phyloP scores from a whole-genome alignment of 495 filamentous ascomycete species.

The Aspergillus hancockii region DNA sequence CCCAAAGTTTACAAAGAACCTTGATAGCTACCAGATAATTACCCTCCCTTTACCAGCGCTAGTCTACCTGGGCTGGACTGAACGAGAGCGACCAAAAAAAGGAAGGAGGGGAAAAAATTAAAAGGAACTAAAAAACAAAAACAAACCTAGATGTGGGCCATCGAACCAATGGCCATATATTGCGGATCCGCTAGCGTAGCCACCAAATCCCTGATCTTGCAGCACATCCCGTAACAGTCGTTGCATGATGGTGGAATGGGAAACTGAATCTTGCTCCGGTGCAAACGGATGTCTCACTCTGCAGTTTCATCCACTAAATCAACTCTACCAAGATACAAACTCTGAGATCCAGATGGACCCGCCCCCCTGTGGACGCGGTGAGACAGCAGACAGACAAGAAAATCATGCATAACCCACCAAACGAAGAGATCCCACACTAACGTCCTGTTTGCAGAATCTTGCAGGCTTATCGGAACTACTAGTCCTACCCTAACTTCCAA shows the following conservation, averaged over 20 bases:
- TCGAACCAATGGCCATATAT: no score
- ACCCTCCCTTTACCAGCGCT: no score
- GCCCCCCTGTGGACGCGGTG: background rate
- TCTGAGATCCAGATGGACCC: no score
- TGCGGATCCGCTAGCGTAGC: background rate
- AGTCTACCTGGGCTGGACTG: no score
- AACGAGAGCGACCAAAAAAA: no score
- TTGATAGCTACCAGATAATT: no score
- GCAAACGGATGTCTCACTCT: slow-evolving; percentile 13
- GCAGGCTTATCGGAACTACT: slow-evolving; percentile 9
- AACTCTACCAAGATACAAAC: background rate
- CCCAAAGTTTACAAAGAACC: background rate
- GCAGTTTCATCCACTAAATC: background rate
- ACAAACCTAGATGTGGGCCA: background rate
- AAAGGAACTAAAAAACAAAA: slow-evolving; percentile 10
- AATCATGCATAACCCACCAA: background rate
- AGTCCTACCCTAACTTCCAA: slow-evolving; percentile 6
- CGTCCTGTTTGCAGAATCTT: slow-evolving; percentile 15
- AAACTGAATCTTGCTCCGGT: no score
- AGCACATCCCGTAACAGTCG: background rate
- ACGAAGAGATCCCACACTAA: slow-evolving; percentile 8
- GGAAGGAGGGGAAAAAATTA: slow-evolving; percentile 6
- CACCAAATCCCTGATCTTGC: background rate
- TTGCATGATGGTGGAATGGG: background rate
- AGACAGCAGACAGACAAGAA: slow-evolving; percentile 8